Evolutionary conservation across 352 stramenopile species (phyloP).

Genomic region (Phytophthora macrochlamydospora): DNA sequence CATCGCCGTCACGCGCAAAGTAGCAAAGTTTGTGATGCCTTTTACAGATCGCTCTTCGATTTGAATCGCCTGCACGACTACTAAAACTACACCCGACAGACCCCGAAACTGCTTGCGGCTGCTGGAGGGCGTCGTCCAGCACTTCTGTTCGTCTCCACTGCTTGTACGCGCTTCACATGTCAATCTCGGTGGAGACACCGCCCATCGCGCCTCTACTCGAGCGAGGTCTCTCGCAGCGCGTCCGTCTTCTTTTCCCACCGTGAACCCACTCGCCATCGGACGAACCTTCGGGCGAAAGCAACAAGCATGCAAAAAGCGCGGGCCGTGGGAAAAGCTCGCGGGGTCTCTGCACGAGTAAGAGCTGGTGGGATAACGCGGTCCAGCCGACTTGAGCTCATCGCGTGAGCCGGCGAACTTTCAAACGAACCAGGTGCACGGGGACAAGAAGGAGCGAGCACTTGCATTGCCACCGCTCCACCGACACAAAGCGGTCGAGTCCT

Average conservation of each 20-base stretch:
- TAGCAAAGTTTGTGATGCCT: too few relatives aligned
- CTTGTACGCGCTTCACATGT: neutral
- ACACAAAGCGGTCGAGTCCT: too few relatives aligned
- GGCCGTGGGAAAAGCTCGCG: neutral
- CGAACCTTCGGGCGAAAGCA: neutral
- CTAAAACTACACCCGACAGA: neutral
- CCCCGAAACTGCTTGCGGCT: neutral
- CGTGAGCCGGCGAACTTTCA: too few relatives aligned
- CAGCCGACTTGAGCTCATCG: too few relatives aligned
- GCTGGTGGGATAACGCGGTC: neutral
- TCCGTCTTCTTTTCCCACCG: slow-evolving; percentile 7
- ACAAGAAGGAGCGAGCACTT: too few relatives aligned
- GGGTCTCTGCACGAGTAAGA: slow-evolving; percentile 8
- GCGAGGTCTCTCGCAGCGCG: neutral
- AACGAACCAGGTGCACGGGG: too few relatives aligned
- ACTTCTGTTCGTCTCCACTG: neutral
- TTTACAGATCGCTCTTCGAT: too few relatives aligned
- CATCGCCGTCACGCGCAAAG: too few relatives aligned
- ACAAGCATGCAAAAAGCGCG: slow-evolving; percentile 7
- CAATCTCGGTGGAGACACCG: slow-evolving; percentile 17
- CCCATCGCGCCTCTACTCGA: neutral
- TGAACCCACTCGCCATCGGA: slow-evolving; percentile 3
- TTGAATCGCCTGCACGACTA: too few relatives aligned
- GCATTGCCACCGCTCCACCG: too few relatives aligned
- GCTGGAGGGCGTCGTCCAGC: neutral